Percentiles rank a stretch among this genome's conserved stretches.
Evolutionary conservation across 371 early-diverging fungal species (phyloP).

Genomic region (Mortierella sp.): DNA sequence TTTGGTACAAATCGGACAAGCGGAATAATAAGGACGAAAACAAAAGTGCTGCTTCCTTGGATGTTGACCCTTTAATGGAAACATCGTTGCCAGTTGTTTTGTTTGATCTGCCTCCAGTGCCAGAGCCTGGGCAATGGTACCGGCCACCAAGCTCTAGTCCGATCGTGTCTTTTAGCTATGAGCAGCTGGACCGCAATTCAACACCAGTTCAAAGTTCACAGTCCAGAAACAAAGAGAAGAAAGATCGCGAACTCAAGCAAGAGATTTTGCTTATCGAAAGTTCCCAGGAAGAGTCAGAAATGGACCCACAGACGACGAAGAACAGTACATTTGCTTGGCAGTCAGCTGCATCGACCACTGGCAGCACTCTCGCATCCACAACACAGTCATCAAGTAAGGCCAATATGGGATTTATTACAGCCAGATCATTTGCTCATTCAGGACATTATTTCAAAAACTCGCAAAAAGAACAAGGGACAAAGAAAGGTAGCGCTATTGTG

Average conservation of each 20-base stretch:
- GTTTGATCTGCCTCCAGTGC: slow-evolving; percentile 28
- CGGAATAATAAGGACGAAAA: slow-evolving; percentile 3
- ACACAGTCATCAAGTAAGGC: background rate
- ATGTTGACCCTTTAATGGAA: background rate
- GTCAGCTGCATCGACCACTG: background rate
- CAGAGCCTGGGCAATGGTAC: slow-evolving; percentile 27
- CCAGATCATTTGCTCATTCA: background rate
- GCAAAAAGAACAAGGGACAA: background rate
- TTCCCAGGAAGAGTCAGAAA: slow-evolving; percentile 22
- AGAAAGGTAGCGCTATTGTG: background rate
- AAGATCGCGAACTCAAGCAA: background rate
- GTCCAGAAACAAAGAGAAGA: background rate
- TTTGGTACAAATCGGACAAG: slow-evolving; percentile 22
- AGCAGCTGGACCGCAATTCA: background rate
- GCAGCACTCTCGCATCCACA: background rate
- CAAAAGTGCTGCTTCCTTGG: background rate
- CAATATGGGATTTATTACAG: background rate
- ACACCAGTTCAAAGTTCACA: background rate
- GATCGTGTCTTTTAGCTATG: background rate
- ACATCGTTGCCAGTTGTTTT: background rate
- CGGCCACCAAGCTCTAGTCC: background rate
- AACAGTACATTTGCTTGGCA: background rate
- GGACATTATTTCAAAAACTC: background rate
- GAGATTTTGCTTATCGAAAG: slow-evolving; percentile 33
- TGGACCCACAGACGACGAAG: background rate